Base-by-base conservation (phyloP, 2,329 filamentous ascomycete species). In the Claviceps purpurea region DNA sequence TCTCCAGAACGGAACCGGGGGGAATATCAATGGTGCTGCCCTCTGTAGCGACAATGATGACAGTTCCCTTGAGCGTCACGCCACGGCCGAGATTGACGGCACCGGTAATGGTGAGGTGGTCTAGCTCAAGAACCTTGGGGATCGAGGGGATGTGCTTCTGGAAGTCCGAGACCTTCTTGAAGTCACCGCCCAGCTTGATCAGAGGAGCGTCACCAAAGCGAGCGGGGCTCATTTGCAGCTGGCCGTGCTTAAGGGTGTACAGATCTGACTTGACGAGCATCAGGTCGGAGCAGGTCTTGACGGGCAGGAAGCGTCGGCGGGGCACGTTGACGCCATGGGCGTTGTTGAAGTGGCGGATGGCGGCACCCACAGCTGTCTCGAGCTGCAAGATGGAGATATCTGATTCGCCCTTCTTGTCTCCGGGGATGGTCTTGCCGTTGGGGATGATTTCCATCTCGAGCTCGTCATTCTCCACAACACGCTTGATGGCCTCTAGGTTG, bases 201-300 rank as follows among this genome's bases (percentile, higher is more conserved):
- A 98, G 80, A 53, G 93, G 93, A 48, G 93, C 91, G 61, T 93
- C 90, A 59, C 93, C 93, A 71, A 98, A 97, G 61, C 93, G 89
- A 76, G 84, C 90, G 60, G 89, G 84, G 79, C 95, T 95, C 75
- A 98, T 95, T 68, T 96, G 82, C 59, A 98, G 82, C 77, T 97
- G 91, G 60, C 93, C 93, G 75, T 98, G 93, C 82, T 96, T 93
- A 62, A 98, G 82, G 10, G 89, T 95, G 82, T 98, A 98, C 56
- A 98, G 81, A 67, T 98, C 93, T 26, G 93, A 97, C 82, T 98
- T 98, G 81, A 98, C 93, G 56, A 98, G 85, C 89, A 98, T 94
- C 59, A 98, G 79, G 69, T 98, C 93, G 51, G 93, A 98, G 81
- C 91, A 98, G 22, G 93, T 98, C 87, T 98, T 98, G 77, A 98